Evolutionary conservation across 108 stramenopile species (phyloP).

Genomic region (Stephanodiscus triporus): DNA sequence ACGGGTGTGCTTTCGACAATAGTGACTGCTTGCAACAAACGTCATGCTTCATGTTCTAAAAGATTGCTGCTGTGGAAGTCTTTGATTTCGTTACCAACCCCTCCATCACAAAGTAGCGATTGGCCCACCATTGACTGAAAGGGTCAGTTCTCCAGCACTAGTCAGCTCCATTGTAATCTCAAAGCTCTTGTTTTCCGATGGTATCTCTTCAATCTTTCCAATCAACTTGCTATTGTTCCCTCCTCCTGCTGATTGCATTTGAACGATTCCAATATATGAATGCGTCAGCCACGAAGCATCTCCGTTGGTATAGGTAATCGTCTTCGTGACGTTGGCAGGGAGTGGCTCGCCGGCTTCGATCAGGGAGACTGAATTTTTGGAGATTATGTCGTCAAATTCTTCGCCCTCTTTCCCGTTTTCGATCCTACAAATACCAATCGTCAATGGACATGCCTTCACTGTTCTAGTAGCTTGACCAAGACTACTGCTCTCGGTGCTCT

Average conservation of each 20-base stretch:
- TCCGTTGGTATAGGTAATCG: constrained; percentile 24
- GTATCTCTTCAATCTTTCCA: constrained; percentile 47
- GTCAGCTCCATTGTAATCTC: constrained; percentile 53
- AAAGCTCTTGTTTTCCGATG: constrained; percentile 32
- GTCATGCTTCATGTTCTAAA: not conserved
- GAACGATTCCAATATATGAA: constrained; percentile 38
- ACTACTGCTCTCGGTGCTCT: constrained; percentile 9
- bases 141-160: constrained; percentile 25
- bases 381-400: constrained; percentile 29
- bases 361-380: constrained; percentile 34
- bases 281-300: constrained; percentile 9
- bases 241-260: constrained; percentile 31
- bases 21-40: no score
- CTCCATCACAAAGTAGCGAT: constrained; percentile 29
- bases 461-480: constrained; percentile 32
- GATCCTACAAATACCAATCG: constrained; percentile 45
- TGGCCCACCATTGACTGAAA: constrained; percentile 52
- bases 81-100: not conserved
- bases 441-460: constrained; percentile 41
- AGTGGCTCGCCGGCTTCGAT: constrained; percentile 47
- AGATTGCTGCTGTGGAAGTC: not conserved
- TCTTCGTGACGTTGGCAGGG: constrained; percentile 43
- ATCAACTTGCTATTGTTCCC: constrained; percentile 40
- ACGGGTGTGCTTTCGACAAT: no score
- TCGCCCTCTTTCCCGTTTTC: constrained; percentile 34